Evolutionary conservation across 306 rosid species (phyloP).

Genomic region (Castanospermum australe): DNA sequence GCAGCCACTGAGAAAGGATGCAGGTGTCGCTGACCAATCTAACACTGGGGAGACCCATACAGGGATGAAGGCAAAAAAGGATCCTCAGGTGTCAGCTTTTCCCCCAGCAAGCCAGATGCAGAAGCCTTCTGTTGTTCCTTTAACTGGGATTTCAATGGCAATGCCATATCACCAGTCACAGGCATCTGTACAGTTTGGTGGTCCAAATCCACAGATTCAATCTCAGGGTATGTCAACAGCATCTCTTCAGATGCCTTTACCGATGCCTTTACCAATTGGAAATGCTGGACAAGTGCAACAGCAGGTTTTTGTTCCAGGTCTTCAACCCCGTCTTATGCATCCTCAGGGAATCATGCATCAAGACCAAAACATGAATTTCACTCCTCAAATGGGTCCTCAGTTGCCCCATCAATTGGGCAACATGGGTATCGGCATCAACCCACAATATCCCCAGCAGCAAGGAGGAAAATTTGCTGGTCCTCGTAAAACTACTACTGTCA

Average conservation of each 20-base stretch:
- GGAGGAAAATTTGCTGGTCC: constrained; percentile 65
- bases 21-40: constrained; percentile 41
- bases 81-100: constrained; percentile 44
- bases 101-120: constrained; percentile 57
- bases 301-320: constrained; percentile 56
- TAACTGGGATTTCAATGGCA: constrained; percentile 61
- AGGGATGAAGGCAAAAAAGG: constrained; percentile 53
- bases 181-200: constrained; percentile 67
- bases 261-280: constrained; percentile 60
- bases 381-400: constrained; percentile 67
- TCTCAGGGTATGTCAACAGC: constrained; percentile 70
- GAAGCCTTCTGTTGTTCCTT: constrained; percentile 60
- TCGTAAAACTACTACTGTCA: constrained; percentile 72
- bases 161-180: constrained; percentile 73
- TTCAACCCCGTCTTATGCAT: constrained; percentile 75
- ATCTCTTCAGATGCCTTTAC: constrained; percentile 68
- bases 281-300: constrained; percentile 73
- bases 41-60: constrained; percentile 45
- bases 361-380: constrained; percentile 58
- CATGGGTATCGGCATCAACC: constrained; percentile 54
- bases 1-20: constrained; percentile 60
- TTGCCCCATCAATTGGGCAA: constrained; percentile 63
- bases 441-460: constrained; percentile 75
- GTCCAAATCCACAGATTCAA: constrained; percentile 69
- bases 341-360: constrained; percentile 77